A percentile compares a stretch with the other conserved stretches of the same genome.
Evolutionary conservation across 768 basidiomycete genomes (phyloP).

Genomic region (Postia placenta): DNA sequence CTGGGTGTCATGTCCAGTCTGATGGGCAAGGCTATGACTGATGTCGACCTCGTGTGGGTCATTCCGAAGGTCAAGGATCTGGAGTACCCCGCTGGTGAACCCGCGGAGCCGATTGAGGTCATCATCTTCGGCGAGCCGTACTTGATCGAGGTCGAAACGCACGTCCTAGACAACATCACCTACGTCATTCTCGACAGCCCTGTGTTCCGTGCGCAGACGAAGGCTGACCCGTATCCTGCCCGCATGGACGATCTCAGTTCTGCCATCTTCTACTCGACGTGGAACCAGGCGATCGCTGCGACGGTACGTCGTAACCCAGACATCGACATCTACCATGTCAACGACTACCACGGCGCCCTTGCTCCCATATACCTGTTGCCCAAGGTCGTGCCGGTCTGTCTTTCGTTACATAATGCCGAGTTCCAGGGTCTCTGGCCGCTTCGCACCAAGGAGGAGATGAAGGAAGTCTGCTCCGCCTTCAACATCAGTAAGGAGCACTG

Average conservation of each 20-base stretch:
- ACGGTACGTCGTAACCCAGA: conserved; percentile 82
- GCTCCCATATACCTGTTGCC: conserved; percentile 89
- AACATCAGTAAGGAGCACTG: conserved; percentile 95
- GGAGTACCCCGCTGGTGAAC: conserved; percentile 88
- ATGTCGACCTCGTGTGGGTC: conserved; percentile 93
- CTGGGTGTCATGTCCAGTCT: conserved; percentile 96
- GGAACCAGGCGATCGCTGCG: conserved; percentile 95
- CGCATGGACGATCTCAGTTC: conserved; percentile 97
- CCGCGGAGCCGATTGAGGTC: conserved; percentile 91
- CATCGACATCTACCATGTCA: conserved; percentile 92
- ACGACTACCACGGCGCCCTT: conserved; percentile 92
- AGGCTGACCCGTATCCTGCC: conserved; percentile 91
- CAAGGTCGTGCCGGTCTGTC: conserved; percentile 82
- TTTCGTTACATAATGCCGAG: conserved; percentile 94
- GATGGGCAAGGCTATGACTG: conserved; percentile 98
- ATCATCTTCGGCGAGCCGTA: conserved; percentile 96
- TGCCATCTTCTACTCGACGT: conserved; percentile 96
- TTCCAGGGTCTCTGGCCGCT: conserved; percentile 97
- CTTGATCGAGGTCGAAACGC: conserved; percentile 92
- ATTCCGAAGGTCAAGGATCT: conserved; percentile 92
- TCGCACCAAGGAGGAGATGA: conserved; percentile 97
- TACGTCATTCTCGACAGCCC: conserved; percentile 92
- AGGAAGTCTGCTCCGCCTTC: conserved; percentile 96
- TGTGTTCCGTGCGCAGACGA: conserved; percentile 95
- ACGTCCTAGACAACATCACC: conserved; percentile 91